These are phyloP conservation scores for Kodamaea plutei DNA, from an alignment of 1,139 yeast species.

Conservation along the genomic window DNA sequence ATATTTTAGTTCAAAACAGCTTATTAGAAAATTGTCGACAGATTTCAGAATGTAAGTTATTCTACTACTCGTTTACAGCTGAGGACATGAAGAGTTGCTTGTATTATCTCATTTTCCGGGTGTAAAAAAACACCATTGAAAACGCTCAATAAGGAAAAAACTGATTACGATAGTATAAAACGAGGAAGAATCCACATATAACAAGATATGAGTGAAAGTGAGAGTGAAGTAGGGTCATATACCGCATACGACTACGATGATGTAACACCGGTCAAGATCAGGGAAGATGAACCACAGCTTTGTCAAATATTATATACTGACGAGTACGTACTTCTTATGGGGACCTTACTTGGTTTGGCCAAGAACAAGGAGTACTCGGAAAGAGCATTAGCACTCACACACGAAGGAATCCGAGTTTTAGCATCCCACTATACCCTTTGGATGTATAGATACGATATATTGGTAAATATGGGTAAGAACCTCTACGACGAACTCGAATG, in stretches of 20 bases:
- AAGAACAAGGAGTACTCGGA: slow-evolving; percentile 57
- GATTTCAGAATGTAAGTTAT: too few species aligned
- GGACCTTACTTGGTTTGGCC: slow-evolving; percentile 60
- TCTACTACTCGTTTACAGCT: too few species aligned
- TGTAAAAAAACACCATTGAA: too few species aligned
- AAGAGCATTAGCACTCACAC: slow-evolving; percentile 67
- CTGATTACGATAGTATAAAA: too few species aligned
- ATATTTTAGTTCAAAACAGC: too few species aligned
- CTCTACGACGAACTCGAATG: slow-evolving; percentile 39
- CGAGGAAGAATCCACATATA: too few species aligned
- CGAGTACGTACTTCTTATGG: slow-evolving; percentile 62
- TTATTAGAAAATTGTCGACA: too few species aligned
- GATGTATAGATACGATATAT: slow-evolving; percentile 67
- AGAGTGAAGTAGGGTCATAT: too few species aligned
- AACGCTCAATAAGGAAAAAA: too few species aligned
- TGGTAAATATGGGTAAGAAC: slow-evolving; percentile 36
- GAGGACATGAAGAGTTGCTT: too few species aligned
- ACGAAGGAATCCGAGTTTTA: slow-evolving; percentile 56
- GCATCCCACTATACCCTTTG: slow-evolving; percentile 94
- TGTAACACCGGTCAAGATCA: slow-evolving; percentile 36
- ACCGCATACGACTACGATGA: slow-evolving; percentile 32
- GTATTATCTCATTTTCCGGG: too few species aligned
- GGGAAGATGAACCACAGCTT: slow-evolving; percentile 49
- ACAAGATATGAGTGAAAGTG: slow-evolving; percentile 1
- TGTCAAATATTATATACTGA: slow-evolving; percentile 77